These are phyloP conservation scores for Colletotrichum scovillei DNA, from an alignment of 2,329 filamentous ascomycete genomes.

Conservation along the genomic window DNA sequence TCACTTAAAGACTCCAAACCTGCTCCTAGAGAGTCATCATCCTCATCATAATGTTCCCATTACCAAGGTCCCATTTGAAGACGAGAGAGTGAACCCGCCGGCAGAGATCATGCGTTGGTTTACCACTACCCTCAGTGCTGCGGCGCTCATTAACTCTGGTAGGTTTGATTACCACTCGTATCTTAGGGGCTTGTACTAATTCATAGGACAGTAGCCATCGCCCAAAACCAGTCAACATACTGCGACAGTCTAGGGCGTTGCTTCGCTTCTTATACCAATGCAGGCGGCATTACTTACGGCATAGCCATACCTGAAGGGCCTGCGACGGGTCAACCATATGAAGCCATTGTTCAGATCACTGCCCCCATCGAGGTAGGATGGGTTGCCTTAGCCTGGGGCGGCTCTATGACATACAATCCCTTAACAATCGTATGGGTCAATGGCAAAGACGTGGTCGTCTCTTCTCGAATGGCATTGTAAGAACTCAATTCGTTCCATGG, in stretches of 20 bases:
- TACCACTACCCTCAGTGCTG: background rate
- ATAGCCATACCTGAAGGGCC: conserved; percentile 49
- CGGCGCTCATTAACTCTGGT: conserved; percentile 33
- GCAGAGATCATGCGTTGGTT: conserved; percentile 33
- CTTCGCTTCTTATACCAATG: conserved; percentile 41
- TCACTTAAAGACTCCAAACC: background rate
- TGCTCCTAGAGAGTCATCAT: too few species aligned
- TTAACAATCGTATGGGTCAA: conserved; percentile 55
- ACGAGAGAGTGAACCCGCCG: background rate
- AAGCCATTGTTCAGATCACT: conserved; percentile 54
- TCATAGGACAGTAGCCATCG: background rate
- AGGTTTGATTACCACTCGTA: background rate
- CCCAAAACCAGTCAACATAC: conserved; percentile 34
- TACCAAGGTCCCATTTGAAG: background rate
- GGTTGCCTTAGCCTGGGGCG: conserved; percentile 57
- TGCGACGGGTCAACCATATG: conserved; percentile 44
- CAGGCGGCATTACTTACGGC: conserved; percentile 44
- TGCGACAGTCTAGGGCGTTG: conserved; percentile 39
- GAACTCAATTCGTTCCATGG: background rate
- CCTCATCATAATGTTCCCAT: background rate
- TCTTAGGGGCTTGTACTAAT: too few species aligned
- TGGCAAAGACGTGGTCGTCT: conserved; percentile 49
- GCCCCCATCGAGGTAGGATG: conserved; percentile 54
- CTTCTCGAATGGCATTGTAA: conserved; percentile 50
- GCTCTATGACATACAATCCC: conserved; percentile 57